These are phyloP conservation scores for Beta vulgaris DNA, from an alignment of 148 eudicot species.

Conservation along the genomic window DNA sequence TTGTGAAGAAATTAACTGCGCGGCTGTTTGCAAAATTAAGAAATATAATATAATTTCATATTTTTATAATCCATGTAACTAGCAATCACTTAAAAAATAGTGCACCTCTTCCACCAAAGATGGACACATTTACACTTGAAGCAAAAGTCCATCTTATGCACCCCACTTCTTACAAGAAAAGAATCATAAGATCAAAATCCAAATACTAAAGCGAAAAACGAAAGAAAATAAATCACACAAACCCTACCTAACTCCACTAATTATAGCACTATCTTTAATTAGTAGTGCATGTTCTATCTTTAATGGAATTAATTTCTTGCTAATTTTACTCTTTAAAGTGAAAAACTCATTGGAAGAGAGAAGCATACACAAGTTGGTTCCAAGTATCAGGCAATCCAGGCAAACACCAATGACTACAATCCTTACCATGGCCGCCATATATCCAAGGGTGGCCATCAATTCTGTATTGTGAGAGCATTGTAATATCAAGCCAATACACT, in stretches of 20 bases:
- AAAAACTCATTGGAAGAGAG: constrained; percentile 35
- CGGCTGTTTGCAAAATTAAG: too few relatives aligned
- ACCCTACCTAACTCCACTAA: not conserved
- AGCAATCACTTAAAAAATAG: not conserved
- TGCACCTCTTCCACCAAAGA: constrained; percentile 12
- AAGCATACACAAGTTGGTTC: constrained; percentile 67
- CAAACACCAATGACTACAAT: constrained; percentile 95
- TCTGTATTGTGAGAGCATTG: constrained; percentile 59
- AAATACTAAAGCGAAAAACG: not conserved
- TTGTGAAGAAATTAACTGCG: too few relatives aligned
- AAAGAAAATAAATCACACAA: not conserved
- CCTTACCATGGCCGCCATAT: constrained; percentile 47
- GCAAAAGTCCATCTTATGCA: constrained; percentile 2
- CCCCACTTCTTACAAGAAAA: not conserved
- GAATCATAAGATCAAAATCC: not conserved
- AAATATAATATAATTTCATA: too few relatives aligned
- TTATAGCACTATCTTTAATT: not conserved
- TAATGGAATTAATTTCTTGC: not conserved
- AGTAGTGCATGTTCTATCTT: not conserved
- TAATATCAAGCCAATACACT: constrained; percentile 69
- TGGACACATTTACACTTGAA: constrained; percentile 2
- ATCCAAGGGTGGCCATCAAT: constrained; percentile 73
- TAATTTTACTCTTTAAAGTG: not conserved
- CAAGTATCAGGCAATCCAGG: constrained; percentile 93
- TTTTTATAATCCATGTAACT: not conserved